These are phyloP conservation scores for Trichoderma simmonsii DNA, from an alignment of 2,329 filamentous ascomycete genomes.

Conservation along the genomic window DNA sequence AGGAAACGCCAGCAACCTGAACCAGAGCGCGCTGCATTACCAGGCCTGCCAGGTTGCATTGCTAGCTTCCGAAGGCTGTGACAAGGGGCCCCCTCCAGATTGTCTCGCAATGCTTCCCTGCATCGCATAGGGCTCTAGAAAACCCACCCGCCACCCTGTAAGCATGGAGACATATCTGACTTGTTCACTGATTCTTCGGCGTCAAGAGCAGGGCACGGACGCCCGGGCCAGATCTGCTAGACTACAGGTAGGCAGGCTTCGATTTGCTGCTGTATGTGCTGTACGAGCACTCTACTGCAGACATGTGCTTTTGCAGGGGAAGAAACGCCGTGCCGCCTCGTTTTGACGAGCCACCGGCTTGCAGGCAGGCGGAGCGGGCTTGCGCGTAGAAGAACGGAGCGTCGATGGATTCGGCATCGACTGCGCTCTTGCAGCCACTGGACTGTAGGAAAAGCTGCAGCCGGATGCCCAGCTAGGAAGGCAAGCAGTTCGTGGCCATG, in stretches of 20 bases:
- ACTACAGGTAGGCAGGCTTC: background rate
- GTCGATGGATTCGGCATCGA: background rate
- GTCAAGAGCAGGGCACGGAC: background rate
- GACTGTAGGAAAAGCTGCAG: background rate
- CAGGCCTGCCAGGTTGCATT: background rate
- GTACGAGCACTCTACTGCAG: background rate
- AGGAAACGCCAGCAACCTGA: background rate
- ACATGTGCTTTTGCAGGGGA: background rate
- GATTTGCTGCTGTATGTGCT: background rate
- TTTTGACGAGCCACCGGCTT: background rate
- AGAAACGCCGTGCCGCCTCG: background rate
- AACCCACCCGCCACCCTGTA: background rate
- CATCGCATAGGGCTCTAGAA: slow-evolving; percentile 1
- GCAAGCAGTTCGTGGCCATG: background rate
- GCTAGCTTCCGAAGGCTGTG: background rate
- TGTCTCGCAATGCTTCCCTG: background rate
- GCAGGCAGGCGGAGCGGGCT: background rate
- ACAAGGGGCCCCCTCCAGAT: slow-evolving; percentile 1
- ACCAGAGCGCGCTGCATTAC: background rate
- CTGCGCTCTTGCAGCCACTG: background rate
- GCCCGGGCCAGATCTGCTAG: background rate
- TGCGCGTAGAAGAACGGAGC: background rate
- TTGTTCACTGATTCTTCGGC: background rate
- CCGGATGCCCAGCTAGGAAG: background rate
- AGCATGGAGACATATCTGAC: background rate